Evolutionary conservation across 1,284 basidiomycete species (phyloP).

Genomic region (Cronartium ribicola): DNA sequence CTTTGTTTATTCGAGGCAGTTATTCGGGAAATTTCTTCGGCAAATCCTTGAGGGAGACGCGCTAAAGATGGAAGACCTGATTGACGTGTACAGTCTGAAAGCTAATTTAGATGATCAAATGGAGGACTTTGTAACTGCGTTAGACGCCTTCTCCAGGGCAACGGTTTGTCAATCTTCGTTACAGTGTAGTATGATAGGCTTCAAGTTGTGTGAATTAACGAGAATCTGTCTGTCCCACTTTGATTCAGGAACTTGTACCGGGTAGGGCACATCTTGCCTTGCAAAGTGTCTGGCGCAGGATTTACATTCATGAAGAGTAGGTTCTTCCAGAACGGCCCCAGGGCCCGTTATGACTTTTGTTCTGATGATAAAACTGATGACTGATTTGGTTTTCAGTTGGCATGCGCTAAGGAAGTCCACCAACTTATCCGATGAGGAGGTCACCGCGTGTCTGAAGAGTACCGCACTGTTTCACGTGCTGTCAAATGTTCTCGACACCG

Average conservation of each 20-base stretch:
- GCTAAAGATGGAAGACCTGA: constrained; percentile 55
- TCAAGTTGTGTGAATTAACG: no score
- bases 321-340: constrained; percentile 47
- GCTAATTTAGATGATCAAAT: constrained; percentile 51
- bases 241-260: constrained; percentile 66
- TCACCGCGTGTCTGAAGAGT: constrained; percentile 62
- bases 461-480: constrained; percentile 62
- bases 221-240: not conserved
- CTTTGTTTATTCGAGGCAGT: constrained; percentile 42
- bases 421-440: constrained; percentile 65
- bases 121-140: constrained; percentile 54
- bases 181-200: no score
- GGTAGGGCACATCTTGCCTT: constrained; percentile 66
- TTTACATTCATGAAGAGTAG: constrained; percentile 82
- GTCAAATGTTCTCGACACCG: constrained; percentile 19
- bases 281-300: constrained; percentile 73
- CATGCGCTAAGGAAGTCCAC: constrained; percentile 63
- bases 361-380: not conserved
- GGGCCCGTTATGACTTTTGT: not conserved
- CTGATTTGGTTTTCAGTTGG: constrained; percentile 59
- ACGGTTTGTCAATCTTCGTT: constrained; percentile 47
- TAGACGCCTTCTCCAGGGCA: constrained; percentile 55
- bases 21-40: constrained; percentile 45
- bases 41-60: constrained; percentile 51
- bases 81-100: constrained; percentile 58